Base-by-base conservation (phyloP, 1,139 yeast species). In the Barnettozyma hawaiiensis region DNA sequence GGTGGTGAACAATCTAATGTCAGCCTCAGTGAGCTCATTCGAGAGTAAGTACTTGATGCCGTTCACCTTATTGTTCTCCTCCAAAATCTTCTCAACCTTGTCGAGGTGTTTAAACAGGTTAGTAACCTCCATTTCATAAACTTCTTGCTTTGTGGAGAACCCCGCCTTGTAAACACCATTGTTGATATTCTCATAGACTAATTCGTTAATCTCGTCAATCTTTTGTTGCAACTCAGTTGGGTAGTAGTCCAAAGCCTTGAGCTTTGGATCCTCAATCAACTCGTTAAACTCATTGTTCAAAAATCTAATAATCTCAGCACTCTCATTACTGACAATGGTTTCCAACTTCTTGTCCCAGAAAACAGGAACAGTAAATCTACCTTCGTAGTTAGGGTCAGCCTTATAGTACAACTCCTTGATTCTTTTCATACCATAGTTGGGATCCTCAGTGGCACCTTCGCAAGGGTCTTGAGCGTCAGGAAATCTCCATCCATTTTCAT, bases 111-210 rank as follows among this genome's bases (percentile, higher is more conserved):
- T 66, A 61, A 92, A 92, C 29, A 90, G 69, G 39, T 72, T 75
- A 34, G 61, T 63, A 7, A 85, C 90, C 54, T 85, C 85, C 47
- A 67, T 67, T 51, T 85, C 94, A 60, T 92, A 92, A 20, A 84
- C 87, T 47, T 81, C 89, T 60, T 87, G 95, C 44, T 74, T 74
- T 18, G 90, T 79, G 7, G 97, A 89, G 64, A 90, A 92, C 0
- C 97, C 97, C 3, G 95, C 54, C 67, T 89, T 92, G 71, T 92
- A 92, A 27, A 92, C 97, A 32, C 97, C 97, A 61, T 87, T 89
- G 70, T 89, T 90, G 63, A 92, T 83, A 55, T 73, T 76, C 58
- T 84, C 83, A 62, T 90, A 90, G 39, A 85, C 75, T 94, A 95
- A 85, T n/a, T 69, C 73, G 59, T 90, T 89, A 53, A 86, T 59